Conservation (phyloP, 306 rosid genomes). For the Cucumis melo region DNA sequence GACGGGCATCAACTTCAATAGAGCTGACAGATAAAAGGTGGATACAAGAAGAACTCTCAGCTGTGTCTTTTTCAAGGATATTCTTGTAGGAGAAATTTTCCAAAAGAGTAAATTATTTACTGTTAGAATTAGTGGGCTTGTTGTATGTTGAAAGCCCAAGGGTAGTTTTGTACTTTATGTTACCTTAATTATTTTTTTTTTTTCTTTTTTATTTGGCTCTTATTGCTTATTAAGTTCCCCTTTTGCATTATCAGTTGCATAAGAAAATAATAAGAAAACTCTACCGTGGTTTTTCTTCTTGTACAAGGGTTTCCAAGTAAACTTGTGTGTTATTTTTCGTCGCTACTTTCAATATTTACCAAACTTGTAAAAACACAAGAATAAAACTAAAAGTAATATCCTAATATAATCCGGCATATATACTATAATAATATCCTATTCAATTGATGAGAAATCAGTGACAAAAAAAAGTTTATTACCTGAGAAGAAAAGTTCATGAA, state of each 20-base stretch:
- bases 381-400: not conserved
- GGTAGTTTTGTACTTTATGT: too few relatives aligned
- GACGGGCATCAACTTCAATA: not conserved
- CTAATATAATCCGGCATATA: not conserved
- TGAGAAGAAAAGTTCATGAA: conserved; percentile 81
- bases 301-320: too few relatives aligned
- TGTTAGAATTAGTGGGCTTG: too few relatives aligned
- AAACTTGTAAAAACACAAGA: not conserved
- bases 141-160: too few relatives aligned
- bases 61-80: not conserved
- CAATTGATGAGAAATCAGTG: not conserved
- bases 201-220: too few relatives aligned
- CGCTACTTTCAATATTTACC: too few relatives aligned
- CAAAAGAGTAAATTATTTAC: not conserved
- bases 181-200: too few relatives aligned
- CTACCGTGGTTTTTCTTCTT: too few relatives aligned
- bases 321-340: too few relatives aligned
- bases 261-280: too few relatives aligned
- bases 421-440: not conserved
- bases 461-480: conserved; percentile 30
- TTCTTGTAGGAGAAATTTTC: not conserved
- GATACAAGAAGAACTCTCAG: not conserved
- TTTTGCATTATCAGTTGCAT: too few relatives aligned
- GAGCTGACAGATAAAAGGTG: not conserved
- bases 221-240: too few relatives aligned